These are phyloP conservation scores for Cystobasidium sp. DNA, from an alignment of 1,284 basidiomycete genomes.

Conservation along the genomic window DNA sequence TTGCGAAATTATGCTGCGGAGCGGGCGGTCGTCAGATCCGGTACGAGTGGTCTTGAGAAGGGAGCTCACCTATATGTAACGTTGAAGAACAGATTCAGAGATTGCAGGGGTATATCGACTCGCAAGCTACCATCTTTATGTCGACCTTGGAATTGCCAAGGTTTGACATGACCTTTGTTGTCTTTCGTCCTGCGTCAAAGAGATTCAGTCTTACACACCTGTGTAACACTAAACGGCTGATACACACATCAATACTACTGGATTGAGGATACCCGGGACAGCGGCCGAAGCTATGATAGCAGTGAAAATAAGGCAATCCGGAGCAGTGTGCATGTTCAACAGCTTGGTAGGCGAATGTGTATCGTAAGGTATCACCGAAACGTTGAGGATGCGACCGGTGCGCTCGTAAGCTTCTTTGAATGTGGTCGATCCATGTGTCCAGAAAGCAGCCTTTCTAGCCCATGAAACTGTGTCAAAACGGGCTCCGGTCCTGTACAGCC, in stretches of 20 bases:
- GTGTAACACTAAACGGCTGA: slow-evolving; percentile 59
- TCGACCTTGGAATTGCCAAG: slow-evolving; percentile 58
- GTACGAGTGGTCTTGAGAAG: not conserved
- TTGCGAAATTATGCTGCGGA: slow-evolving; percentile 81
- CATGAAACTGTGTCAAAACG: slow-evolving; percentile 88
- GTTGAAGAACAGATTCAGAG: slow-evolving; percentile 59
- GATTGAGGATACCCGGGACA: slow-evolving; percentile 80
- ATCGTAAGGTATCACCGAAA: slow-evolving; percentile 74
- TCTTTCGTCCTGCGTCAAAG: slow-evolving; percentile 69
- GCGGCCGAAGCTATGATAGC: slow-evolving; percentile 75
- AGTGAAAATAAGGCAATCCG: slow-evolving; percentile 69
- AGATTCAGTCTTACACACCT: slow-evolving; percentile 69
- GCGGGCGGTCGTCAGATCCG: not conserved
- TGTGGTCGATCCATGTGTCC: slow-evolving; percentile 90
- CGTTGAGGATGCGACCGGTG: slow-evolving; percentile 82
- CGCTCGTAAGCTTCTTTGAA: slow-evolving; percentile 93
- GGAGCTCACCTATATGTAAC: slow-evolving; percentile 70
- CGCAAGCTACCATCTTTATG: slow-evolving; percentile 76
- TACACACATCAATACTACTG: slow-evolving; percentile 54
- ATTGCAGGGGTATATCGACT: slow-evolving; percentile 84
- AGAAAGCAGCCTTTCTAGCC: slow-evolving; percentile 91
- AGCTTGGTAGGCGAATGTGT: slow-evolving; percentile 77
- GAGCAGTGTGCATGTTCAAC: slow-evolving; percentile 93
- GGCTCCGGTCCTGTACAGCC: slow-evolving; percentile 87
- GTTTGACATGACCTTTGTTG: slow-evolving; percentile 76